Conservation (phyloP, 2,329 filamentous ascomycete species). For the Aspergillus transmontanensis region DNA sequence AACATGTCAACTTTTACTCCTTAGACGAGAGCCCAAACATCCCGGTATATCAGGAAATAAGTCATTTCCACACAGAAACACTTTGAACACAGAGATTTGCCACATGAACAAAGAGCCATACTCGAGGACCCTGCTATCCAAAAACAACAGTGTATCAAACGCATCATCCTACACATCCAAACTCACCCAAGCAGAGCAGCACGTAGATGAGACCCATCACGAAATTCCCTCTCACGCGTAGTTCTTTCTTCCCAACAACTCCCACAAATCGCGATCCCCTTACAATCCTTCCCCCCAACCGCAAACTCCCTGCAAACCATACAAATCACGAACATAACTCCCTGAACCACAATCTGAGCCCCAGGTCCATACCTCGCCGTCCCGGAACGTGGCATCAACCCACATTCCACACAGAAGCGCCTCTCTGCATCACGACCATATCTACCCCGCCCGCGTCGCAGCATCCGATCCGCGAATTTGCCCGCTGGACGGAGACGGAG, state of each 20-base stretch:
- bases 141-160: not conserved
- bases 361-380: constrained; percentile 31
- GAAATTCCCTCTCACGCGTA: not conserved
- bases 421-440: constrained; percentile 22
- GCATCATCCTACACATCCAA: not conserved
- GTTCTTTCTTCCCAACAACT: constrained; percentile 11
- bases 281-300: constrained; percentile 16
- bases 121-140: not conserved
- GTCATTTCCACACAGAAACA: not conserved
- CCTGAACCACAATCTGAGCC: constrained; percentile 23
- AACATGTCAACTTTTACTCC: not conserved
- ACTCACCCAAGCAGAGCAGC: not conserved
- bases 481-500: constrained; percentile 25
- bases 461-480: constrained; percentile 31
- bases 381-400: constrained; percentile 24
- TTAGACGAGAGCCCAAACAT: not conserved
- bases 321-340: constrained; percentile 26
- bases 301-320: constrained; percentile 24
- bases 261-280: constrained; percentile 11
- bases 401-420: constrained; percentile 34
- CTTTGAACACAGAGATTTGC: not conserved
- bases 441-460: constrained; percentile 22
- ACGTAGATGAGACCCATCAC: not conserved
- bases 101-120: not conserved
- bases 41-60: not conserved